Evolutionary conservation across 768 basidiomycete species (phyloP), one percentile per base, ranked within the genome.

Genomic region (Russula vinacea): DNA sequence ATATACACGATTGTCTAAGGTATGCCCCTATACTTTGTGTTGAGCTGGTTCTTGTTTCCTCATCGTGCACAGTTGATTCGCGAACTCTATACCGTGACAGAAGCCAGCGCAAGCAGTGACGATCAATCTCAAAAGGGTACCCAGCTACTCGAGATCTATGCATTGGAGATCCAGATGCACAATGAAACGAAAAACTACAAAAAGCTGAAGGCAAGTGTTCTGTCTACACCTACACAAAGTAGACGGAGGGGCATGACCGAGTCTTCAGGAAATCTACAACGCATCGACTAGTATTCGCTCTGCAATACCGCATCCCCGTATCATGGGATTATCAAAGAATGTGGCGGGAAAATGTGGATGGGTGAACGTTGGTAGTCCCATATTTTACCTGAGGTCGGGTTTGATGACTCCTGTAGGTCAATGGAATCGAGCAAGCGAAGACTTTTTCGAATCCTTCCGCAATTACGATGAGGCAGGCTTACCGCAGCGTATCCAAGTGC

Each of bases 291-390:
- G 86, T 50, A 92, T 99, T 57, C 89, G 92, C 26, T 94, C 93
- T 9, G 97, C 97, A 11, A 98, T 99, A 66, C 94, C 97, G 17
- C 97, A 98, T 77, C 97, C 97, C 11, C 84, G 94, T 35, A 98
- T 98, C 71, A 95, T 98, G 90, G 97, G 96, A 93, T 98, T 57
- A 98, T 99, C 77, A 92, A 95, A 73, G 97, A 99, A 75, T 98
- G 96, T 69, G 97, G 97, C 17, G 97, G 97, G 2, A 99, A 99
- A 78, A 99, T 99, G 97, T 98, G 97, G 95, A 98, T 99, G 97
- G 94, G 92, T 63, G 97, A 98, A 81, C 90, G 96, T 89, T 75
- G 71, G 87, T 19, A 53, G 17, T 56, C 22, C 17, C 33, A 44
- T 49, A 50, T 16, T 29, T 56, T 19, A 19, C 51, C 26, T 26